Evolutionary conservation across 192 early-diverging fungal species (phyloP), one percentile per base, ranked within the genome.

Genomic region (Dimargaris xerosporica): DNA sequence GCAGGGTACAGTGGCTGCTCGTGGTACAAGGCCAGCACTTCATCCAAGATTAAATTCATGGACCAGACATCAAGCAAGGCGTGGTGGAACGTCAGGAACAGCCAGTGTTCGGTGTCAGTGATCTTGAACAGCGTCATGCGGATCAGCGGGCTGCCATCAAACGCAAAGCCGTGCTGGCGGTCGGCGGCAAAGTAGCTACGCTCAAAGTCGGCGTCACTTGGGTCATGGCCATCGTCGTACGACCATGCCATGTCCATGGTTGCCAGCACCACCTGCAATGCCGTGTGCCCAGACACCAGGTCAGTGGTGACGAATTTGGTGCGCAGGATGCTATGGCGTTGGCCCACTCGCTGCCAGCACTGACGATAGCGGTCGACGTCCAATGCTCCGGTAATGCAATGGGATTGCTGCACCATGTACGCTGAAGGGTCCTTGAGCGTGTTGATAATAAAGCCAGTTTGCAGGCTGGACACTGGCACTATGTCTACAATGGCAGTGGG

Each of bases 341-440:
- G 56, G 17, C 15, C 26, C 29, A 29, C 21, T 15, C 13, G 29
- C 9, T 13, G 19, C 56, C 56, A 59, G 41, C 19, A 28, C 16
- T 10, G 12, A 19, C 19, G 39, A 13, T 28, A 39, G 17, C 30
- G 41, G 0, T 0, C 5, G 17, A 0, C 1, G 29, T 59, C 34
- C 2, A 59, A 34, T 10, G 56, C 7, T 2, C 56, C 56, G 10
- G 10, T 13, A 19, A 59, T 59, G 16, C 15, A 28, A 34, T 41
- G 19, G 2, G 16, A 30, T 11, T 15, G 4, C 56, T 59, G 56
- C 3, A 59, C 56, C 56, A 59, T 59, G 56, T 59, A 59, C 10
- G 56, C 56, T n/a, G 56, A 13, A 16, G 34, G 30, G 10, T 59
- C 56, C 31, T 59, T 30, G 19, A 59, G 56, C 13, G 56, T 59